Conservation (phyloP, 768 basidiomycete species). For the Pulveroboletus sp. region DNA sequence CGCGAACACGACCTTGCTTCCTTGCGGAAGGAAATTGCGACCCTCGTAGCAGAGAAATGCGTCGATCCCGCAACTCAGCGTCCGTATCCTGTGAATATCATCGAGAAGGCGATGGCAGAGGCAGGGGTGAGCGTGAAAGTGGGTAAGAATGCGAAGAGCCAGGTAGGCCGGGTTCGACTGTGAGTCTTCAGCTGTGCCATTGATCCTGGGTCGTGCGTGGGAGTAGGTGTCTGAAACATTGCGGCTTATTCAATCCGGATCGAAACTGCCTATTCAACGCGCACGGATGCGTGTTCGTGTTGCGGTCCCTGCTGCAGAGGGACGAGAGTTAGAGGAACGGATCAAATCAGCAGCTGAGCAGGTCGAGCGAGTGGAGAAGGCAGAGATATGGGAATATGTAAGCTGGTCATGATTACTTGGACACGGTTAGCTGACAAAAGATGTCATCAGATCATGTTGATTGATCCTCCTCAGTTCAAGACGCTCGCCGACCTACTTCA, state of each 20-base stretch:
- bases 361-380: conserved; percentile 77
- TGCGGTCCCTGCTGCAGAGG: conserved; percentile 62
- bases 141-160: conserved; percentile 90
- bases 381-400: conserved; percentile 84
- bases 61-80: conserved; percentile 88
- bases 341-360: conserved; percentile 71
- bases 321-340: conserved; percentile 63
- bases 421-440: conserved; percentile 8
- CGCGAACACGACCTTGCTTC: conserved; percentile 84
- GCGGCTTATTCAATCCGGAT: conserved; percentile 72
- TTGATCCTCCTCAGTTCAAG: conserved; percentile 90
- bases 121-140: conserved; percentile 87
- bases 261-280: conserved; percentile 87
- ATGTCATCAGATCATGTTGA: conserved; percentile 70
- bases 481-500: conserved; percentile 85
- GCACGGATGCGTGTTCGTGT: conserved; percentile 91
- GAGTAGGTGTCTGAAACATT: conserved; percentile 85
- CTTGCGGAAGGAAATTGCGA: conserved; percentile 85
- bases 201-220: not conserved
- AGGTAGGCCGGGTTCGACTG: conserved; percentile 45
- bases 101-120: conserved; percentile 97
- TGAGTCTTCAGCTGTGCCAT: not conserved
- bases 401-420: conserved; percentile 28
- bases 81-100: conserved; percentile 91
- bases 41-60: conserved; percentile 90